Evolutionary conservation across 768 basidiomycete genomes (phyloP), one percentile per base, ranked within the genome.

Genomic region (Leccinum barrowsii): DNA sequence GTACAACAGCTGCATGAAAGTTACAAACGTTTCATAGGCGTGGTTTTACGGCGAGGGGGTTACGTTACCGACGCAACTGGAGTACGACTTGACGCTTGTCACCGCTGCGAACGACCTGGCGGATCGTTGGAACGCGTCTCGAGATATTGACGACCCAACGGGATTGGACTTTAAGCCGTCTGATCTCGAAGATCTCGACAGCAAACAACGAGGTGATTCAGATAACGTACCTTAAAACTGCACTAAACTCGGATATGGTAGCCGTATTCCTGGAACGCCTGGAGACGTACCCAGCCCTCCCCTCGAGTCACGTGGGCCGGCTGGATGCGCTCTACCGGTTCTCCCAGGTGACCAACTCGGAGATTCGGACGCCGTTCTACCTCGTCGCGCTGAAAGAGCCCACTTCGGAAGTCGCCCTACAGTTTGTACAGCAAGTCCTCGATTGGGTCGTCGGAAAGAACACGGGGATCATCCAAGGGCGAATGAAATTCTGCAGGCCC

Each of bases 241-340:
- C 2, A 7, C 57, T 62, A 21, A 57, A 21, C 2, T n/a, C 4
- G 32, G 3, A 1, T 3, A 19, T 37, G 42, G 8, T 60, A 82
- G 82, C 79, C 48, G 82, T 85, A 53, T 85, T 86, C 74, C 77
- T 86, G 57, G 80, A 85, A 63, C 78, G 76, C 52, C 71, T 86
- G 8, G 76, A 81, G 60, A 65, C 48, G 12, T 76, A 73, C 52
- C 50, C 71, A 0, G 63, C 81, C 0, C 75, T 85, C 22, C 82
- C 85, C 0, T 59, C 73, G 1, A 35, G 67, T 0, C 79, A 80
- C 62, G 67, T 84, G 37, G 58, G 62, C 5, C 69, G 73, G 47
- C 74, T 86, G 34, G 80, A 80, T 57, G 55, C 65, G 44, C 63
- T 78, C 2, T 86, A 85, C 65, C 54, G 62, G 12, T 71, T 84